phyloP scores from a whole-genome alignment of 2,329 filamentous ascomycete genomes.

The Colletotrichum ledebouriae region DNA sequence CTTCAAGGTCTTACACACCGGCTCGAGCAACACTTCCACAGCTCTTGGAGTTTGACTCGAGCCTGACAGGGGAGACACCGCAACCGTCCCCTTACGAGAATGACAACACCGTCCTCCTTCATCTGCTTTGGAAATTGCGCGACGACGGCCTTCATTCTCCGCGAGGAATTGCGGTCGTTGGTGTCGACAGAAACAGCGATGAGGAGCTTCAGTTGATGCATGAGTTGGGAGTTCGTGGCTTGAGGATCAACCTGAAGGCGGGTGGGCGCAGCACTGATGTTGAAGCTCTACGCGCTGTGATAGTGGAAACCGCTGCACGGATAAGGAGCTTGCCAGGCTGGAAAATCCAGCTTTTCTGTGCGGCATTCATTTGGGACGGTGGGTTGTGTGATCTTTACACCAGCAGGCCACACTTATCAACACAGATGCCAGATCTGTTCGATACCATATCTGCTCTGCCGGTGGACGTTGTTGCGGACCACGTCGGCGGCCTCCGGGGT shows the following conservation, averaged over 20 bases:
- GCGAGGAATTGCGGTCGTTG: conserved; percentile 21
- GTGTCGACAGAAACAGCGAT: background rate
- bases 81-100: conserved; percentile 25
- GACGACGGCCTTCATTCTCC: background rate
- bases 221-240: background rate
- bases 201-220: conserved; percentile 13
- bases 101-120: conserved; percentile 2
- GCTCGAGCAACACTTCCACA: background rate
- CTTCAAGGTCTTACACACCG: too few relatives aligned
- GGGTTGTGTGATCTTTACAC: background rate
- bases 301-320: background rate
- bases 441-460: background rate
- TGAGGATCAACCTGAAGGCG: conserved; percentile 25
- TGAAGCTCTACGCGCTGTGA: background rate
- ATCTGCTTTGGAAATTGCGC: background rate
- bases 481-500: conserved; percentile 24
- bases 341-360: conserved; percentile 18
- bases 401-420: background rate
- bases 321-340: background rate
- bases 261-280: conserved; percentile 7
- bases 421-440: background rate
- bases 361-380: conserved; percentile 14
- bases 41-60: conserved; percentile 10
- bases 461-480: conserved; percentile 29
- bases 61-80: background rate